phyloP scores from a whole-genome alignment of 2,329 filamentous ascomycete species.

The Xylaria digitata region DNA sequence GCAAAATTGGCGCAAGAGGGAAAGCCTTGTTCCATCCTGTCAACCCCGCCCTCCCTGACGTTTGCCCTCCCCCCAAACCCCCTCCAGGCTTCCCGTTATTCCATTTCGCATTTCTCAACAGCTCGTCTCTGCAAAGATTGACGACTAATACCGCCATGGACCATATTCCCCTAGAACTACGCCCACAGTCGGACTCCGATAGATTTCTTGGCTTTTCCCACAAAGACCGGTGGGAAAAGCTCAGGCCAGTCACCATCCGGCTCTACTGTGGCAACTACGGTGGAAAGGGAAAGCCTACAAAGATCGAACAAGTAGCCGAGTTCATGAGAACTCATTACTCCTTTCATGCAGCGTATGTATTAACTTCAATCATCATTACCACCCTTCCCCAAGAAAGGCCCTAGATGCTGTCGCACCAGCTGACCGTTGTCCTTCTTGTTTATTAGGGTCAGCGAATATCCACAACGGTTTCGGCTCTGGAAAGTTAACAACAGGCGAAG shows the following conservation, averaged over 20 bases:
- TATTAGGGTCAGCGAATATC: conserved; percentile 12
- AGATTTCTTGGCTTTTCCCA: conserved; percentile 7
- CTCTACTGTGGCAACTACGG: conserved; percentile 19
- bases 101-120: too few relatives aligned
- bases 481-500: conserved; percentile 7
- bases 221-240: conserved; percentile 20
- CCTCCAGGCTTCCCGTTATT: too few relatives aligned
- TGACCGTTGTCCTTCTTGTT: neutral
- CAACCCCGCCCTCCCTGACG: too few relatives aligned
- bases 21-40: too few relatives aligned
- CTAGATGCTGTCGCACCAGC: neutral
- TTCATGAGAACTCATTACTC: conserved; percentile 26
- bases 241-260: conserved; percentile 11
- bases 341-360: conserved; percentile 24
- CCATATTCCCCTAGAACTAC: neutral
- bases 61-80: too few relatives aligned
- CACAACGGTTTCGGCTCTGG: conserved; percentile 3
- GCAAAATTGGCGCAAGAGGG: too few relatives aligned
- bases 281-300: neutral
- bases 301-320: conserved; percentile 7
- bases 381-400: too few relatives aligned
- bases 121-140: too few relatives aligned
- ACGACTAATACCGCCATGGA: neutral
- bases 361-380: too few relatives aligned
- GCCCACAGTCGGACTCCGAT: conserved; percentile 9